Evolutionary conservation across 1,139 yeast species (phyloP), one percentile per base, ranked within the genome.

Genomic region (Suzukiozyma palmioleophila): DNA sequence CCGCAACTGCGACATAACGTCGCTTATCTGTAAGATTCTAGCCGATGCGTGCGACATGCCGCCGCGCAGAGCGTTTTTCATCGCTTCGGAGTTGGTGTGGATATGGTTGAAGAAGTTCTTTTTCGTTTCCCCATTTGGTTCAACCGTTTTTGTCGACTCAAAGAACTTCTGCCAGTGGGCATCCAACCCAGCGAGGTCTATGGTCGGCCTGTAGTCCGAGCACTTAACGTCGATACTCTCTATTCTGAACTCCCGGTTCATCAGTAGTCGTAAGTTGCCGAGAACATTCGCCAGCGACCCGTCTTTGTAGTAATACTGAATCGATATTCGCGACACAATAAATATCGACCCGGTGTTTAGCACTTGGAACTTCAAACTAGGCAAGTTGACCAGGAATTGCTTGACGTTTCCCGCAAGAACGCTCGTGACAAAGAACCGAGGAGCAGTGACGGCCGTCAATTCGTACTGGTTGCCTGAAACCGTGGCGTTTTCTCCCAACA

Each of bases 1-100:
- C 42, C 76, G 73, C 50, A 86, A 69, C 44, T 77, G 77, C 0
- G 87, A 72, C 85, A 87, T 81, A 1, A 83, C 82, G 58, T 85
- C 94, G 35, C 88, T 75, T 3, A 85, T 76, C 57, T 86, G 92
- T 62, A 86, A 59, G 26, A 81, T 69, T 39, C 90, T 64, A 77
- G 84, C 73, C 2, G 86, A 81, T 27, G 72, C 69, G 36, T 75
- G 80, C 38, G 77, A 77, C n/a, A 84, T 60, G 0, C 95, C 95
- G 45, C 75, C 77, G 40, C 75, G 58, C 2, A 51, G 36, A 1
- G 62, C 44, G 32, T 51, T 47, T 35, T 54, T 52, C 8, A 50
- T 47, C 1, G 74, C 60, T 26, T 57, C 53, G 2, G 63, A 49
- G 11, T 52, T 48, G 3, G 47, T 45, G 35, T 49, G 49, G n/a